Evolutionary conservation across 352 stramenopile species (phyloP), one percentile per base, ranked within the genome.

Genomic region (Albugo candida): DNA sequence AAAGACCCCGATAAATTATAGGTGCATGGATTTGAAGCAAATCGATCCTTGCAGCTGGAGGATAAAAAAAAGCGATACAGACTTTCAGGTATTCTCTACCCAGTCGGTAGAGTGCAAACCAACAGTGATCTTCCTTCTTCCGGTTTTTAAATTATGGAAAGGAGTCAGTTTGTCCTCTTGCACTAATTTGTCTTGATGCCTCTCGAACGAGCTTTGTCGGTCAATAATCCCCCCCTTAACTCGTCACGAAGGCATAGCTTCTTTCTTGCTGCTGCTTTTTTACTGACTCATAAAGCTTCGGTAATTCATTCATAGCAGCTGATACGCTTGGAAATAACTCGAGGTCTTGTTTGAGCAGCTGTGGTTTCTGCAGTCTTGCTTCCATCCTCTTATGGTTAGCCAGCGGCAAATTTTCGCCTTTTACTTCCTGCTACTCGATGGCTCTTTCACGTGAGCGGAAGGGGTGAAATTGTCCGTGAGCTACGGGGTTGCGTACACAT

Each of bases 1-100:
- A 53, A 66, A 27, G 77, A 91, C 49, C 78, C 87, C 72, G 93
- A 97, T 70, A 93, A 99, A 70, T 78, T 98, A 64, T 98, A 97
- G 24, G 24, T 8, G 24, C 24, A 31, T 31, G 8, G 24, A 31
- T 31, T 31, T 3, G 3, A 31, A 31, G 24, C 24, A 31, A 3
- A 31, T 31, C 3, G 8, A 10, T 31, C 24, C 24, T 10, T 31
- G 24, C 24, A 8, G 24, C 24, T 31, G 3, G 24, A 8, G 8
- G 24, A 31, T 3, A 31, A 31, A 8, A 31, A 3, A 3, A 31
- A 10, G 3, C n/a, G n/a, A 31, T 8, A 31, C 24, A 31, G 24
- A 31, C n/a, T n/a, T n/a, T 8, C 85, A 65, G 49, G 85, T 83
- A 18, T 64, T 72, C 1, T 47, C 24, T 36, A 82, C 57, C 76